Percentiles rank a stretch among this genome's conserved stretches.
Conservation (phyloP, 768 basidiomycete species). For the Auricularia heimuer region DNA sequence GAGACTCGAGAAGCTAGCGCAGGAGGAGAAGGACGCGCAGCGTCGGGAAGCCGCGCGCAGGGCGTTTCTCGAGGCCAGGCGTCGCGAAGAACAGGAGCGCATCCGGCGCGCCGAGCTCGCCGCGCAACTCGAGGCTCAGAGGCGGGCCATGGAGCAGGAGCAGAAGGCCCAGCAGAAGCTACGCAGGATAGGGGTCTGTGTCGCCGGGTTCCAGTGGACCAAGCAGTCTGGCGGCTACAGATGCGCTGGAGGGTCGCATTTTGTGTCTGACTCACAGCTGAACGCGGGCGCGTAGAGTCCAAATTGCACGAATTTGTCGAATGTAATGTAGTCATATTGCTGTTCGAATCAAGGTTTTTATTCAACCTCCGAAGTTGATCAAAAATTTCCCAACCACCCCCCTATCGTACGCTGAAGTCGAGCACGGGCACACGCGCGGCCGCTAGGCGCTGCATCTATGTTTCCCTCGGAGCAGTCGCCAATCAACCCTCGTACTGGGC, state of each 20-base stretch:
- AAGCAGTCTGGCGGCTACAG: slow-evolving; percentile 31
- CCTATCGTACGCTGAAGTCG: background rate
- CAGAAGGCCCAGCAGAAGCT: slow-evolving; percentile 31
- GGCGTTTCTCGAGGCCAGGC: background rate
- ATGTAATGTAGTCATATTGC: background rate
- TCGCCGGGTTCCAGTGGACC: slow-evolving; percentile 37
- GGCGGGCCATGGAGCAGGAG: slow-evolving; percentile 17
- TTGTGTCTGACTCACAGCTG: slow-evolving; percentile 23
- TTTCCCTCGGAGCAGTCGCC: background rate
- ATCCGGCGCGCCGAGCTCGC: slow-evolving; percentile 18
- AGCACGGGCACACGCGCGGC: background rate
- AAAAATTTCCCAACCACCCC: background rate
- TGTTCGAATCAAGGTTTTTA: no score
- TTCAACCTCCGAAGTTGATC: background rate
- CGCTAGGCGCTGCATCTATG: background rate
- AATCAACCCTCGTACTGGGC: background rate
- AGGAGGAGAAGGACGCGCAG: slow-evolving; percentile 16
- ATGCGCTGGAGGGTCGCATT: slow-evolving; percentile 39
- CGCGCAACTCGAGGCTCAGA: slow-evolving; percentile 16
- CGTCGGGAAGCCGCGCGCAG: background rate
- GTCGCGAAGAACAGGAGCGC: background rate
- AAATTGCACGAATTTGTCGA: background rate
- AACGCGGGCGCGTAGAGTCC: slow-evolving; percentile 11
- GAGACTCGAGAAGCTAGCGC: slow-evolving; percentile 11
- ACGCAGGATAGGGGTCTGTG: slow-evolving; percentile 40